Percentiles rank a stretch among this genome's conserved stretches.
These are phyloP conservation scores for Gnetum montanum DNA, from an alignment of 75 land plant species.

Conservation along the genomic window DNA sequence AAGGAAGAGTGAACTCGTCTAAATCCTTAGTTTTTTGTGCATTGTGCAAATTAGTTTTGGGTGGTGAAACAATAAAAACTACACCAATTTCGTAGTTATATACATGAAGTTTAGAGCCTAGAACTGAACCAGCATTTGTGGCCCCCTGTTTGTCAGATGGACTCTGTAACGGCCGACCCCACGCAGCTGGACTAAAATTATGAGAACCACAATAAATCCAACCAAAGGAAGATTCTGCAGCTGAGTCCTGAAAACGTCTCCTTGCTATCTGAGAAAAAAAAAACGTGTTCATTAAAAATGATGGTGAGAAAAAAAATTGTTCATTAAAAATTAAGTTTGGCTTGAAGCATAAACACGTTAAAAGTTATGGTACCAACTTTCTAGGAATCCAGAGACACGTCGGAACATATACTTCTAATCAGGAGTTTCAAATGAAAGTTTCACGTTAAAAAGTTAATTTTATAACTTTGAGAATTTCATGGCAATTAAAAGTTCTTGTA, in stretches of 20 bases:
- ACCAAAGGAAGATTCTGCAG: conserved; percentile 37
- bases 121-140: not conserved
- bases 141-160: conserved; percentile 1
- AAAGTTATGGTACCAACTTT: too few relatives aligned
- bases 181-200: conserved; percentile 90
- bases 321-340: too few relatives aligned
- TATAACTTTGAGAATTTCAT: too few relatives aligned
- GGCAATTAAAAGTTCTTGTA: too few relatives aligned
- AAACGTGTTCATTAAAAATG: not conserved
- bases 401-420: too few relatives aligned
- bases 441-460: too few relatives aligned
- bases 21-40: not conserved
- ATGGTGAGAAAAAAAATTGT: too few relatives aligned
- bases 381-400: too few relatives aligned
- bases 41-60: conserved; percentile 3
- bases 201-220: conserved; percentile 92
- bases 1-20: conserved; percentile 63
- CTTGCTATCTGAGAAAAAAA: conserved; percentile 61
- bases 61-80: conserved; percentile 54
- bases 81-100: conserved; percentile 86
- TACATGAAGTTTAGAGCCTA: conserved; percentile 36
- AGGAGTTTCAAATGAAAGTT: too few relatives aligned
- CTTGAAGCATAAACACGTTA: too few relatives aligned
- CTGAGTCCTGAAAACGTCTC: conserved; percentile 47
- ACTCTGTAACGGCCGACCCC: conserved; percentile 48